Evolutionary conservation across 2,329 filamentous ascomycete genomes (phyloP).

Genomic region (Shiraia sp.): DNA sequence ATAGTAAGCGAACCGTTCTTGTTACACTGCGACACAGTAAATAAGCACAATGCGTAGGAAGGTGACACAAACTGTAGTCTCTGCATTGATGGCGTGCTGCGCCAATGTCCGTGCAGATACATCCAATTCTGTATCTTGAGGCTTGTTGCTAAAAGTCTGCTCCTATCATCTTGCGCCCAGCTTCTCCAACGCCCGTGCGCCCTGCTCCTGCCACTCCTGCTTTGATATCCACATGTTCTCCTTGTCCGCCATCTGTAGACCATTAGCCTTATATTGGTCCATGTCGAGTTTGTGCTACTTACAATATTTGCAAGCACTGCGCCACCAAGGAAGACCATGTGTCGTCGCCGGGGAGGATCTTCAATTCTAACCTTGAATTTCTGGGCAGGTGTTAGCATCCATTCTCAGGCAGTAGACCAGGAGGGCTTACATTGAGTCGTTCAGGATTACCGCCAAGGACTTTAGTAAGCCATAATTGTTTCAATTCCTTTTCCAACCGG

Average conservation of each 20-base stretch:
- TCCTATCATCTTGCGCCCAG: constrained; percentile 74
- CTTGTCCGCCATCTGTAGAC: constrained; percentile 85
- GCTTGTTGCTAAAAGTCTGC: constrained; percentile 10
- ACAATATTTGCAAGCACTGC: constrained; percentile 94
- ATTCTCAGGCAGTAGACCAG: constrained; percentile 4
- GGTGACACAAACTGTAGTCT: constrained; percentile 5
- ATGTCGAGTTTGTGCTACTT: constrained; percentile 33
- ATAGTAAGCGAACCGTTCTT: neutral
- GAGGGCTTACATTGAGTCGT: constrained; percentile 67
- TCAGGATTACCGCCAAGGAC: constrained; percentile 91
- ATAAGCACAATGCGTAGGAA: constrained; percentile 1
- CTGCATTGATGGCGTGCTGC: constrained; percentile 3
- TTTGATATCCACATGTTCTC: constrained; percentile 99
- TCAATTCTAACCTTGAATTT: constrained; percentile 99
- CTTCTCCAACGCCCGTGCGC: constrained; percentile 82
- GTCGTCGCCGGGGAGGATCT: constrained; percentile 89
- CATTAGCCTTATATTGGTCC: constrained; percentile 12
- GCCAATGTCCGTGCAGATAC: constrained; percentile 5
- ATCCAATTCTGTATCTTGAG: constrained; percentile 10
- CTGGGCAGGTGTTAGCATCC: constrained; percentile 46
- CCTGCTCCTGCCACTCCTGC: constrained; percentile 95
- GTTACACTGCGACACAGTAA: constrained; percentile 1
- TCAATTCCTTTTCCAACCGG: constrained; percentile 95
- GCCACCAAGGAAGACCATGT: constrained; percentile 99
- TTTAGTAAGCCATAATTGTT: constrained; percentile 95